Evolutionary conservation across 1,284 basidiomycete genomes (phyloP).

Genomic region (Trametes hirsuta): DNA sequence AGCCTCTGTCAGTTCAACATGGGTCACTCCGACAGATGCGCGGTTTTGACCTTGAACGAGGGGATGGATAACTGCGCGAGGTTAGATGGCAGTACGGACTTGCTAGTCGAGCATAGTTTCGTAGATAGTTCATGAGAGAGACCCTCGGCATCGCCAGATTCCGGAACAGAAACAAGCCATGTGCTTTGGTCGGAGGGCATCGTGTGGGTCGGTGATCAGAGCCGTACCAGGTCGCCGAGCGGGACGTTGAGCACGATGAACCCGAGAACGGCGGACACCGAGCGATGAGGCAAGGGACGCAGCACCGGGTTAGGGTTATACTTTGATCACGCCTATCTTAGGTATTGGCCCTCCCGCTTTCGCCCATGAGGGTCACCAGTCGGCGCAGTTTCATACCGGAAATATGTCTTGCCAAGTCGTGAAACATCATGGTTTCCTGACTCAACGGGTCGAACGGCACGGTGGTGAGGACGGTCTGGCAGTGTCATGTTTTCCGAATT

Average conservation of each 20-base stretch:
- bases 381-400: not conserved
- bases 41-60: slow-evolving; percentile 70
- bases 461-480: too few species aligned
- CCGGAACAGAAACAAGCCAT: slow-evolving; percentile 78
- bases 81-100: slow-evolving; percentile 47
- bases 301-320: slow-evolving; percentile 20
- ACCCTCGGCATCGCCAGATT: slow-evolving; percentile 76
- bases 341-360: too few species aligned
- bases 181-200: slow-evolving; percentile 90
- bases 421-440: too few species aligned
- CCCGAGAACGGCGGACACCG: slow-evolving; percentile 9
- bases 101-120: slow-evolving; percentile 56
- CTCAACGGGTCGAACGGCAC: too few species aligned
- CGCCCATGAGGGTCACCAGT: not conserved
- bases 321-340: slow-evolving; percentile 5
- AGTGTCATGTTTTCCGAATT: too few species aligned
- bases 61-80: slow-evolving; percentile 69
- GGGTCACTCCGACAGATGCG: not conserved
- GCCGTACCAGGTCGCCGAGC: slow-evolving; percentile 4
- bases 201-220: slow-evolving; percentile 10
- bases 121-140: slow-evolving; percentile 55
- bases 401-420: too few species aligned
- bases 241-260: slow-evolving; percentile 17
- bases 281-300: slow-evolving; percentile 10
- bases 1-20: not conserved